A percentile compares a stretch with the other conserved stretches of the same genome.
phyloP scores from a whole-genome alignment of 208 protist species.

The Crithidia brevicula region DNA sequence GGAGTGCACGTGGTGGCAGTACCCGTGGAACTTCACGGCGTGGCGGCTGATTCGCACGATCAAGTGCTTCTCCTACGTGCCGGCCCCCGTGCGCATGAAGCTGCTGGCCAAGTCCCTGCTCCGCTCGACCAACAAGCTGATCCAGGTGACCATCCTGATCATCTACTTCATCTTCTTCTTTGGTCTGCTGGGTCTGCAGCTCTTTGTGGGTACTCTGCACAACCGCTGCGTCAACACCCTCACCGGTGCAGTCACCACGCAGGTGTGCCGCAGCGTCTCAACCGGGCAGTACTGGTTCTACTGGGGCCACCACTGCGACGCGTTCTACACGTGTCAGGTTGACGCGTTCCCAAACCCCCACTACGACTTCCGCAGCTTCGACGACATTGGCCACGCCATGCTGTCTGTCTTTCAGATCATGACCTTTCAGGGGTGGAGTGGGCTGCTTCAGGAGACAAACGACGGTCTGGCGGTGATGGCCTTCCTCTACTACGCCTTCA shows the following conservation, averaged over 20 bases:
- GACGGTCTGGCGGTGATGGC: conserved; percentile 62
- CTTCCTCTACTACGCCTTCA: conserved; percentile 87
- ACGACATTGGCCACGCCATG: conserved; percentile 89
- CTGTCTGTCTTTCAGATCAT: conserved; percentile 89
- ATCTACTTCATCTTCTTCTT: conserved; percentile 92
- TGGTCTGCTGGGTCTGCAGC: conserved; percentile 81
- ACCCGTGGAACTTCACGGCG: conserved; percentile 85
- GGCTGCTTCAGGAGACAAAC: conserved; percentile 82
- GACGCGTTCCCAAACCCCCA: conserved; percentile 78
- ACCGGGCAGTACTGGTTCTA: conserved; percentile 75
- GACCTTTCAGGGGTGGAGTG: conserved; percentile 92
- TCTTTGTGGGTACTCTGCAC: conserved; percentile 82
- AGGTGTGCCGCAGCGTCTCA: conserved; percentile 64
- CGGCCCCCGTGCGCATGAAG: conserved; percentile 76
- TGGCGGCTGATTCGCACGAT: conserved; percentile 89
- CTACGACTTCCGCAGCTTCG: conserved; percentile 89
- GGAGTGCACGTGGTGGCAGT: conserved; percentile 74
- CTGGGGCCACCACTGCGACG: conserved; percentile 68
- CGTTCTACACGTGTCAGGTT: conserved; percentile 53
- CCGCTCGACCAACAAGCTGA: conserved; percentile 74
- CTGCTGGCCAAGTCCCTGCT: conserved; percentile 88
- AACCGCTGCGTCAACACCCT: conserved; percentile 79
- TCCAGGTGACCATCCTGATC: conserved; percentile 73
- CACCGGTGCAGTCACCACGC: conserved; percentile 49
- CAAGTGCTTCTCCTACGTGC: conserved; percentile 82